Conservation (phyloP, 2,329 filamentous ascomycete genomes). For the Meredithiella fracta region DNA sequence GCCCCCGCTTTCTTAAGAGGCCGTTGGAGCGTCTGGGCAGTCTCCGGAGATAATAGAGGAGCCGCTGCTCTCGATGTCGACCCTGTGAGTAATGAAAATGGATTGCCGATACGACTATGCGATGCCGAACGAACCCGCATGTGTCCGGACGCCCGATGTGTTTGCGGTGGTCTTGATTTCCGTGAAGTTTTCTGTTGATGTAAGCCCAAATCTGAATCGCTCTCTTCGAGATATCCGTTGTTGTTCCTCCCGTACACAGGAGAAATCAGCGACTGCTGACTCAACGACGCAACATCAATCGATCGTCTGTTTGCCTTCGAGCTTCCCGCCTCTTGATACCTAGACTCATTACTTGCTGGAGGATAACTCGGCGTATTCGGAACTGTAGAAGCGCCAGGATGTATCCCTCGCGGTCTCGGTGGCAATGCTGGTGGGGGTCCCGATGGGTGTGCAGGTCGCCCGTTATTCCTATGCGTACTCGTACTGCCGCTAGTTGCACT, state of each 20-base stretch:
- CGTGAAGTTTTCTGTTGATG: background rate
- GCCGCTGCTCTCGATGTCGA: background rate
- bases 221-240: background rate
- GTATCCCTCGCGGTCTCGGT: background rate
- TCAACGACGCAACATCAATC: background rate
- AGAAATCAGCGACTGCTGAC: background rate
- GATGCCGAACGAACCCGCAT: conserved; percentile 1
- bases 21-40: background rate
- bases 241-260: background rate
- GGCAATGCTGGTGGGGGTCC: background rate
- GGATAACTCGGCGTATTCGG: background rate
- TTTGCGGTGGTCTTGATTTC: background rate
- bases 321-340: background rate
- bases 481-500: too few relatives aligned
- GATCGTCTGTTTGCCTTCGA: background rate
- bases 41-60: background rate
- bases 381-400: background rate
- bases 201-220: background rate
- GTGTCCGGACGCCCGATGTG: background rate
- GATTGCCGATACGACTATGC: background rate
- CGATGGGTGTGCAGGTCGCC: background rate
- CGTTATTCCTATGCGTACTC: too few relatives aligned
- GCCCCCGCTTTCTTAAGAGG: conserved; percentile 6
- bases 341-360: background rate
- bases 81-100: background rate